Evolutionary conservation across 306 rosid genomes (phyloP), one percentile per base, ranked within the genome.

Genomic region (Gillenia trifoliata): DNA sequence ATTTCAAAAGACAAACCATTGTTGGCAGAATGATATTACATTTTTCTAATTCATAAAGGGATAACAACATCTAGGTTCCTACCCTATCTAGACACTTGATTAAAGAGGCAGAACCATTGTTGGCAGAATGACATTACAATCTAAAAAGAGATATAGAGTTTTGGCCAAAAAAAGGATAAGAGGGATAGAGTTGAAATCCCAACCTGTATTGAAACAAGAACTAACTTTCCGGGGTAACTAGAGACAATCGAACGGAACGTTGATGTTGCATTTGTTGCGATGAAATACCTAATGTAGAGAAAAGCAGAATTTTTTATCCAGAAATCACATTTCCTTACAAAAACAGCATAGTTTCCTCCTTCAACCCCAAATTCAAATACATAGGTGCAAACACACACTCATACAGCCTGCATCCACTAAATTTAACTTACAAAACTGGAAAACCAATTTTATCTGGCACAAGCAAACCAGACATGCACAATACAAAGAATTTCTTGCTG

Each of bases 201-300:
- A 62, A 94, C 98, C 98, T 90, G 97, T 79, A 94, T 84, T 66
- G 95, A 90, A 72, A 86, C 93, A 41, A 93, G 90, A 78, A 89
- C 79, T 73, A 91, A 81, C 72, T 88, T 75, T 78, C 98, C 96
- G 1, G 96, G 93, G 76, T 91, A 89, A 68, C 83, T 79, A 73
- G 90, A 90, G 66, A 94, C 71, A 13, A 94, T 83, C 33, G 97
- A 90, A 25, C 79, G 93, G 75, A 94, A 91, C 11, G 93, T 86
- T 34, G 98, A 87, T 9, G 98, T 91, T 47, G 98, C 98, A 86
- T 94, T 88, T 28, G 97, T 86, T 60, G 89, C 88, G 47, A 91
- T 56, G 66, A 91, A 91, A 83, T 88, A 74, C 88, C 98, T 91
- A 71, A 77, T 40, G 66, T 47, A 57, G 38, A 83, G 40, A 70